Base-by-base conservation (phyloP, 2,329 filamentous ascomycete species). In the Hypoxylon sp. region DNA sequence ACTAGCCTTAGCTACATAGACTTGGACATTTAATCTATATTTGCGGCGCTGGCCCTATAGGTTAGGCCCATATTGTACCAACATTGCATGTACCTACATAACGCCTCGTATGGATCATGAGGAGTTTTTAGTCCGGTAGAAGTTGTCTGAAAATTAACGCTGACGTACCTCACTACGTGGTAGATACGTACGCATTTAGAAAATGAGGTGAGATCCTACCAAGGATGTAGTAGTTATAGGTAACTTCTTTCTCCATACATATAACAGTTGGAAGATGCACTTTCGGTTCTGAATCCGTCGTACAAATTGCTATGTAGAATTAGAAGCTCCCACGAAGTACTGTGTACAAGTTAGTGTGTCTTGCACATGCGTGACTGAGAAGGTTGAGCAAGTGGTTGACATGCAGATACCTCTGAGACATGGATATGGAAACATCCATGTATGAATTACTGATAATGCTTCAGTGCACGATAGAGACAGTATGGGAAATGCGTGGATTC, bases 101-200 rank as follows among this genome's bases (percentile, higher is more conserved):
- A 13, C 1, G 6, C 7, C 10, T 50, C 24, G 31, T 35, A 17
- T 50, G 10, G 44, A 17, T 15, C 46, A 55, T 39, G n/a, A 31
- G 50, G 31, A n/a, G 17, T 24, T 44, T 47, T 54, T 47, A 44
- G 31, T 51, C 48, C 52, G 32, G 32, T 21, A 21, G 52, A 57
- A 35, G 24, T 42, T 15, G 32, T 46, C 47, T 24, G 42, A 27
- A 47, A 37, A 29, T 54, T 48, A 48, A 62, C 10, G 64, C 61
- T 70, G 64, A 68, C 68, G 61, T 68, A 65, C 50, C 42, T 58
- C 21, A 48, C 60, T 61, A 67, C 62, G 62, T 67, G 58, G 42
- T 42, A n/a, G 44, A 21, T 62, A 50, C 44, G 63, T 61, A 67
- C 21, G 52, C 29, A 29, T 42, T 47, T n/a, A 32, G 13, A 31